Evolutionary conservation across 257 asterid genomes (phyloP).

Genomic region (Vinca minor): DNA sequence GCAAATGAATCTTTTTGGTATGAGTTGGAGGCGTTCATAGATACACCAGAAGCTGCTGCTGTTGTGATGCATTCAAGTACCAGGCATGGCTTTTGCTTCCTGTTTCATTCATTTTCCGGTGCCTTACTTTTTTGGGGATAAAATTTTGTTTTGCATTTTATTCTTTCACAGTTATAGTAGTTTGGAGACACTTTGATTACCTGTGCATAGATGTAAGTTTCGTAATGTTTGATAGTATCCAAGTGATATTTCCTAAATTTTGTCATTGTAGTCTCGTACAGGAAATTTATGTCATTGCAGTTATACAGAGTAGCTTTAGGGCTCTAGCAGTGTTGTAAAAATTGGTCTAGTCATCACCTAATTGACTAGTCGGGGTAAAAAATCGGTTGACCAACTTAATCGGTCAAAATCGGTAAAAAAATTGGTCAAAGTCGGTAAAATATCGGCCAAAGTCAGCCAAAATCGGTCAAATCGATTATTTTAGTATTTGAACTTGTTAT

Average conservation of each 20-base stretch:
- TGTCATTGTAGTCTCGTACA: background rate
- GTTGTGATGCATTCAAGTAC: slow-evolving; percentile 43
- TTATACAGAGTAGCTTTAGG: background rate
- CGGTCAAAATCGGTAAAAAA: no score
- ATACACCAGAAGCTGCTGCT: slow-evolving; percentile 38
- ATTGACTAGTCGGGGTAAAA: no score
- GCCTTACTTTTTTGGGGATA: background rate
- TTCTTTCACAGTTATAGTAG: background rate
- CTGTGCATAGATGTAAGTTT: background rate
- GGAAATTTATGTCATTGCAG: background rate
- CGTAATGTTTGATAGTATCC: background rate
- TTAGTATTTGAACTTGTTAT: no score
- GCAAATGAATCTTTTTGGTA: slow-evolving; percentile 59
- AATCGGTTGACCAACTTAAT: no score
- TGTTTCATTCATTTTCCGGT: slow-evolving; percentile 5
- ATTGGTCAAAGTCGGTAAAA: no score
- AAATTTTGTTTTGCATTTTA: background rate
- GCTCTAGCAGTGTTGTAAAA: no score
- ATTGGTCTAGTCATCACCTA: no score
- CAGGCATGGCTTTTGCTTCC: slow-evolving; percentile 37
- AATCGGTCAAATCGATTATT: no score
- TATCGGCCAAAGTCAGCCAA: no score
- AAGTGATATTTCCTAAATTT: background rate
- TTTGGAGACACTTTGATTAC: background rate
- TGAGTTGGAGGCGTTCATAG: slow-evolving; percentile 47